Evolutionary conservation across 129 eudicot genomes (phyloP).

Genomic region (Artemisia argyi): DNA sequence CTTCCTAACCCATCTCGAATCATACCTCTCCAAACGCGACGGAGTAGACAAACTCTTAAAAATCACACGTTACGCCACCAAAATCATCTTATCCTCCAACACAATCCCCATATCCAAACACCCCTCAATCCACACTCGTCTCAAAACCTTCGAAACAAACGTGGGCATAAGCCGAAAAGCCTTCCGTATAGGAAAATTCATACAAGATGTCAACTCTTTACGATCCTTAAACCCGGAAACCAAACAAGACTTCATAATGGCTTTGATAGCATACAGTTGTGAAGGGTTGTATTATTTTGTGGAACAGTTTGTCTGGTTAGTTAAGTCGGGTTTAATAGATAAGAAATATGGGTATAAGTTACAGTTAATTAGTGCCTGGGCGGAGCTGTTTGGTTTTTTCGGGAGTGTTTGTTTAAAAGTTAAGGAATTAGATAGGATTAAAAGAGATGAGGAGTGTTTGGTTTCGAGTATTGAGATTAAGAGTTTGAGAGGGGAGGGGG

Average conservation of each 20-base stretch:
- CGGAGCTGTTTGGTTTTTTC: slow-evolving; percentile 72
- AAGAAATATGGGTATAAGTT: slow-evolving; percentile 31
- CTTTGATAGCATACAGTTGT: slow-evolving; percentile 70
- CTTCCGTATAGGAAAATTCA: slow-evolving; percentile 85
- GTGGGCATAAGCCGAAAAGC: slow-evolving; percentile 94
- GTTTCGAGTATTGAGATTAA: slow-evolving; percentile 51
- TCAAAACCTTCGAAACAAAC: slow-evolving; percentile 76
- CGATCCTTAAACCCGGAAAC: slow-evolving; percentile 34
- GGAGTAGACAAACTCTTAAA: slow-evolving; percentile 92
- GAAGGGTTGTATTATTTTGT: slow-evolving; percentile 85
- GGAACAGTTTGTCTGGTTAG: slow-evolving; percentile 88
- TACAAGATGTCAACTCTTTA: slow-evolving; percentile 77
- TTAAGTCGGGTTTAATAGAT: slow-evolving; percentile 71
- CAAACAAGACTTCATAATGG: slow-evolving; percentile 31
- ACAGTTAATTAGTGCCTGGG: slow-evolving; percentile 77
- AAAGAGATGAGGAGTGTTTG: slow-evolving; percentile 60
- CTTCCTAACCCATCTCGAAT: slow-evolving; percentile 73
- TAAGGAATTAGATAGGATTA: slow-evolving; percentile 54
- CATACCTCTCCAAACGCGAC: slow-evolving; percentile 84
- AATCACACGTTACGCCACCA: slow-evolving; percentile 91
- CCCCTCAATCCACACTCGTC: slow-evolving; percentile 46
- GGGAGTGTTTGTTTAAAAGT: slow-evolving; percentile 80
- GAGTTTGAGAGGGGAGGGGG: slow-evolving; percentile 38
- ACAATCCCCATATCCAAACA: slow-evolving; percentile 32
- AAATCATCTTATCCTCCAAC: slow-evolving; percentile 72